Evolutionary conservation across 1,139 yeast genomes (phyloP).

Genomic region (Kurtzmaniella quercitrusa): DNA sequence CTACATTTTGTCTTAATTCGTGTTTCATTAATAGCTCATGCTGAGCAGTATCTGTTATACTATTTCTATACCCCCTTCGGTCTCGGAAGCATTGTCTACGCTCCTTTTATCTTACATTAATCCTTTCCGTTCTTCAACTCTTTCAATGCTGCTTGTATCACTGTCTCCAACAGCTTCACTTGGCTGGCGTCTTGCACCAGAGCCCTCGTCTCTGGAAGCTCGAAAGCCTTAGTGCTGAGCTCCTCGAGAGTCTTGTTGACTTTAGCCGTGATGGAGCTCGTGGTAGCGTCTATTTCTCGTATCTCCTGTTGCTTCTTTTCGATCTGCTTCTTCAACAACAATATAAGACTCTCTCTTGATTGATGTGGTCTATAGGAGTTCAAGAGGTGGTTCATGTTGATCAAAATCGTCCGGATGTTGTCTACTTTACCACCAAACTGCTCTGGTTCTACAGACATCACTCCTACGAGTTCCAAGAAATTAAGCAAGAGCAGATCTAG

Average conservation of each 20-base stretch:
- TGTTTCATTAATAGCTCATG: too few species aligned
- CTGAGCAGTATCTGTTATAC: too few species aligned
- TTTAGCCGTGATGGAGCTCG: slow-evolving; percentile 11
- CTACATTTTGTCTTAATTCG: too few species aligned
- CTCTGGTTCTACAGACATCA: slow-evolving; percentile 66
- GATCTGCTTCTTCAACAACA: slow-evolving; percentile 63
- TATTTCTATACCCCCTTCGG: too few species aligned
- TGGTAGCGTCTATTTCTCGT: slow-evolving; percentile 42
- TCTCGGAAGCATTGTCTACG: too few species aligned
- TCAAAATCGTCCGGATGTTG: slow-evolving; percentile 65
- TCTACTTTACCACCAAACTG: slow-evolving; percentile 64
- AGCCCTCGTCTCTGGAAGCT: neutral
- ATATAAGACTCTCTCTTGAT: slow-evolving; percentile 72
- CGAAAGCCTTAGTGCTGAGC: neutral
- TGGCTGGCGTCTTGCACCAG: neutral
- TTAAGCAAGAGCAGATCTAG: slow-evolving; percentile 65
- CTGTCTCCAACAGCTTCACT: neutral
- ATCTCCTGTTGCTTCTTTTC: slow-evolving; percentile 52
- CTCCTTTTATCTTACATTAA: too few species aligned
- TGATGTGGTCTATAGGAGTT: slow-evolving; percentile 90
- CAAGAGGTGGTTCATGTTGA: slow-evolving; percentile 78
- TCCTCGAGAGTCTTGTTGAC: neutral
- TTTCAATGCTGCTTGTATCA: neutral
- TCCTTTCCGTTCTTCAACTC: neutral
- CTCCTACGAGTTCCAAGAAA: slow-evolving; percentile 70